Percentiles rank a stretch among this genome's conserved stretches.
Evolutionary conservation across 345 rosid genomes (phyloP).

Genomic region (Gynandropsis gynandra): DNA sequence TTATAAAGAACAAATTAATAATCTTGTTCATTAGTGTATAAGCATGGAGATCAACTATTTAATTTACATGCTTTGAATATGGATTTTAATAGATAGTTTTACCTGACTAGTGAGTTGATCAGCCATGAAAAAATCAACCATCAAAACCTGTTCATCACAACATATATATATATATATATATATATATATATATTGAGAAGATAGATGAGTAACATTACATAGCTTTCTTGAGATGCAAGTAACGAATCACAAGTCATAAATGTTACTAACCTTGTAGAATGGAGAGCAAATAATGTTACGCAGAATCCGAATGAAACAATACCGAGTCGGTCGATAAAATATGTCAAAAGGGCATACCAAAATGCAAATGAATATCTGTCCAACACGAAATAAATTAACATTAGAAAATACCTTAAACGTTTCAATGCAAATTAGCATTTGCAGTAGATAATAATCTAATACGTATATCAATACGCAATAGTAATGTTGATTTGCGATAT

Average conservation of each 20-base stretch:
- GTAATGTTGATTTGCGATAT: no score
- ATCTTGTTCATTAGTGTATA: no score
- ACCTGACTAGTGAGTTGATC: conserved; percentile 99
- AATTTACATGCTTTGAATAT: no score
- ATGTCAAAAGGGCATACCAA: conserved; percentile 73
- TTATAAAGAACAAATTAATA: no score
- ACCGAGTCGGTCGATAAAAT: conserved; percentile 76
- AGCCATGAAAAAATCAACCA: conserved; percentile 98
- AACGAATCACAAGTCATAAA: neutral
- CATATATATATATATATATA: neutral
- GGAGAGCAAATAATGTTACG: conserved; percentile 88
- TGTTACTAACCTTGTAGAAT: conserved; percentile 53
- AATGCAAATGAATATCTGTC: conserved; percentile 49
- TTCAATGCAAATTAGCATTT: no score
- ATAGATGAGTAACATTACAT: neutral
- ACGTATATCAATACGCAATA: no score
- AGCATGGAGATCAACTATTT: no score
- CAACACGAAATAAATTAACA: neutral
- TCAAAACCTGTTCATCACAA: conserved; percentile 56
- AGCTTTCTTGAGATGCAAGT: conserved; percentile 7
- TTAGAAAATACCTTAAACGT: no score
- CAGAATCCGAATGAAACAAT: conserved; percentile 65
- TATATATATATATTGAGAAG: neutral
- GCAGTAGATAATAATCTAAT: no score
- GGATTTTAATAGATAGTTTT: no score